Percentiles rank a stretch among this genome's conserved stretches.
phyloP scores from a whole-genome alignment of 805 yeast species.

The Starmerella ratchasimensis region DNA sequence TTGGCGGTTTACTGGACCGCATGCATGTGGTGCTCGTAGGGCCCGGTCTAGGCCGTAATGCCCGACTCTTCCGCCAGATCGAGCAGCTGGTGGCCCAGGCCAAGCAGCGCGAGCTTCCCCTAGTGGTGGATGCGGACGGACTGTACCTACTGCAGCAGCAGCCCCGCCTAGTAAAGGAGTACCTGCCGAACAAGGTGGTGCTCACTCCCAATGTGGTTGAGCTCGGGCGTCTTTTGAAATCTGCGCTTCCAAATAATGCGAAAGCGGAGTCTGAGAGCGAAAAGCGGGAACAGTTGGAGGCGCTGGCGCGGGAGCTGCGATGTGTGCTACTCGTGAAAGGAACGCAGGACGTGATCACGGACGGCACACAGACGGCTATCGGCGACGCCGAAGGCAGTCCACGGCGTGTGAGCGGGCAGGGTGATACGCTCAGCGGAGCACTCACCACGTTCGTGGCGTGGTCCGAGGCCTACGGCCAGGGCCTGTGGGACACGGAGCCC shows the following conservation, averaged over 20 bases:
- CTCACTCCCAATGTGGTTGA: slow-evolving; percentile 87
- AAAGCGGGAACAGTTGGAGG: slow-evolving; percentile 24
- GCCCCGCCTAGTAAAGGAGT: slow-evolving; percentile 32
- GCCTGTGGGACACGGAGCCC: slow-evolving; percentile 42
- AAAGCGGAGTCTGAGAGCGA: slow-evolving; percentile 4
- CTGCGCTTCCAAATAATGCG: slow-evolving; percentile 23
- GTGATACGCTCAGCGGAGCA: slow-evolving; percentile 80
- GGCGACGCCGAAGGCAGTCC: slow-evolving; percentile 47
- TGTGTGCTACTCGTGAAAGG: slow-evolving; percentile 70
- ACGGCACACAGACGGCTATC: slow-evolving; percentile 32
- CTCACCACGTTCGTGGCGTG: slow-evolving; percentile 74
- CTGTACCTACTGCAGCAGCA: slow-evolving; percentile 49
- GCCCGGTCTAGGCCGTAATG: slow-evolving; percentile 87
- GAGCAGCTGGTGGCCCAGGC: slow-evolving; percentile 45
- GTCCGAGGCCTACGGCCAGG: slow-evolving; percentile 49
- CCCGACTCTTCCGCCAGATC: slow-evolving; percentile 46
- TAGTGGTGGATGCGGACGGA: slow-evolving; percentile 86
- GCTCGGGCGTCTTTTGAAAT: slow-evolving; percentile 51
- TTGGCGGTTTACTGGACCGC: slow-evolving; percentile 40
- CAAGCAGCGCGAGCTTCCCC: slow-evolving; percentile 44
- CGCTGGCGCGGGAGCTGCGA: slow-evolving; percentile 38
- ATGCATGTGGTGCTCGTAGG: slow-evolving; percentile 79
- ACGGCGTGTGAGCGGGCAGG: slow-evolving; percentile 91
- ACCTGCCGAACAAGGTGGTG: slow-evolving; percentile 45
- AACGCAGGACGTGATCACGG: slow-evolving; percentile 44